Base-by-base conservation (phyloP, 2,329 filamentous ascomycete species). In the Apiospora arundinis region DNA sequence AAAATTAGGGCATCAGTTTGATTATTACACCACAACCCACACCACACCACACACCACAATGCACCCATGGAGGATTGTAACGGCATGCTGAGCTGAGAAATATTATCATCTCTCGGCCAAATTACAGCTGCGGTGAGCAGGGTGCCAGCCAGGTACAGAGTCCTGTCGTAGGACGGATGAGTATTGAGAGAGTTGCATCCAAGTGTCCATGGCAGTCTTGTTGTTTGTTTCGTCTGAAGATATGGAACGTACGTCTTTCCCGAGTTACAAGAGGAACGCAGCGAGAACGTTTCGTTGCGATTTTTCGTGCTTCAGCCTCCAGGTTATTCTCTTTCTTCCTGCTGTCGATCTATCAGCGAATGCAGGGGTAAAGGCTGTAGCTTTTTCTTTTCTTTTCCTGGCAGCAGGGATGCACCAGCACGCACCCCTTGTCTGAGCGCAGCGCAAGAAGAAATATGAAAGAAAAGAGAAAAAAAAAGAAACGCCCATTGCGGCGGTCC, bases 171-270 rank as follows among this genome's bases (percentile, higher is more conserved):
- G 12, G 2, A 28, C 16, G 23, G 32, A 32, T 5, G 11, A 16
- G 12, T 45, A 45, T 45, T 45, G 42, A 12, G 16, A 18, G 49
- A 60, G 52, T 60, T 23, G 14, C 56, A 63, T 7, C 28, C 56
- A 37, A 63, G 32, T 63, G 56, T 60, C 52, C 52, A 37, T 60
- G 52, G 52, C 52, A 60, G 25, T 60, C 52, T 60, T 60, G 32
- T 37, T 18, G 52, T 37, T 63, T 40, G 56, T 63, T 63, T 63
- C 56, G 56, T 63, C 56, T 63, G 56, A 63, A 63, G 18, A 63
- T 63, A 12, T 63, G 56, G n/a, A 63, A 63, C 56, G 32, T 40
- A 63, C 8, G 56, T 63, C 56, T 32, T 63, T n/a, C 32, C 56
- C 32, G 21, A 40, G 56, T n/a, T 63, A 63, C 32, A 40, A 40